These are phyloP conservation scores for Malus asiatica DNA, from an alignment of 306 rosid species.

Conservation along the genomic window DNA sequence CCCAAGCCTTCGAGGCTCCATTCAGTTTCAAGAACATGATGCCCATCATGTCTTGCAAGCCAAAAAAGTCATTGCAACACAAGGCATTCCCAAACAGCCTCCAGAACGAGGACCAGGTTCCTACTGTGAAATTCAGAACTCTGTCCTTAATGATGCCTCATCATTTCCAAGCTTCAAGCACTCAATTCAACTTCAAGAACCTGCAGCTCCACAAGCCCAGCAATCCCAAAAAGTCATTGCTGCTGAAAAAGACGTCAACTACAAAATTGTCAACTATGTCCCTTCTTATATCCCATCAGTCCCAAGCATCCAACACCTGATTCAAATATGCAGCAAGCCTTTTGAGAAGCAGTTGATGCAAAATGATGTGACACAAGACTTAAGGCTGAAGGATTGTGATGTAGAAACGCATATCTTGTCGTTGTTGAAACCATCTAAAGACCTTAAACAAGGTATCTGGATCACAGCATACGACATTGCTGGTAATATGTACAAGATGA, in stretches of 20 bases:
- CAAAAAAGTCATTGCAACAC: not conserved
- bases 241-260: not conserved
- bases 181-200: not conserved
- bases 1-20: not conserved
- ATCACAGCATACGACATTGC: not conserved
- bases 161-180: not conserved
- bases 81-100: not conserved
- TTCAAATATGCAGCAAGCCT: not conserved
- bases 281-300: not conserved
- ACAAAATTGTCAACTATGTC: not conserved
- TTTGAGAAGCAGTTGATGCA: not conserved
- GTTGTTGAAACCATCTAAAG: not conserved
- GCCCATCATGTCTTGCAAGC: not conserved
- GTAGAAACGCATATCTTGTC: not conserved
- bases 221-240: not conserved
- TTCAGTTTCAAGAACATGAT: not conserved
- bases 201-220: not conserved
- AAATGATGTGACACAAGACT: not conserved
- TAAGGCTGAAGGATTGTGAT: not conserved
- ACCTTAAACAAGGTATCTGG: not conserved
- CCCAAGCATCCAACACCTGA: not conserved
- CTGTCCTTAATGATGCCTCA: not conserved
- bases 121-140: not conserved
- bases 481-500: not conserved
- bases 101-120: not conserved